These are phyloP conservation scores for Gracilaria domingensis DNA, from an alignment of 23 red algal species.

Conservation along the genomic window DNA sequence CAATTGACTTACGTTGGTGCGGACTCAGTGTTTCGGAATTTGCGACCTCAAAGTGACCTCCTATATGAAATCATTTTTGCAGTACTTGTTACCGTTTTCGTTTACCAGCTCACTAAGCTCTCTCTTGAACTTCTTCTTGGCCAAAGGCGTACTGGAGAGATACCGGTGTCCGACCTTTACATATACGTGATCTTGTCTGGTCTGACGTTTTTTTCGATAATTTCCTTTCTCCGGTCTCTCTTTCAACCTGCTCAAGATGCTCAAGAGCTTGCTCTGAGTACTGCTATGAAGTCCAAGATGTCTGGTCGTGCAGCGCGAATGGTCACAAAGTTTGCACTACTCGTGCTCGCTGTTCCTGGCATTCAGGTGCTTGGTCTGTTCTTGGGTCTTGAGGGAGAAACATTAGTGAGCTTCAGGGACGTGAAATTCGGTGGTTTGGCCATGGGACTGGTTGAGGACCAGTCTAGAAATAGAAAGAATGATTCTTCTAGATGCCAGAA, in stretches of 20 bases:
- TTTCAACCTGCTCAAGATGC: not conserved
- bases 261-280: not conserved
- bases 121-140: conserved; percentile 16
- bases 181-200: conserved; percentile 9
- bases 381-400: not conserved
- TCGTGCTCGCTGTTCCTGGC: not conserved
- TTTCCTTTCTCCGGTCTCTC: conserved; percentile 7
- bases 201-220: not conserved
- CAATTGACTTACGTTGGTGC: conserved; percentile 8
- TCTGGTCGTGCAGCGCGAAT: not conserved
- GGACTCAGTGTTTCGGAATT: conserved; percentile 13
- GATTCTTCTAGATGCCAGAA: conserved; percentile 5
- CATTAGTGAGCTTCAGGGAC: conserved; percentile 6
- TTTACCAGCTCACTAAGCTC: conserved; percentile 22
- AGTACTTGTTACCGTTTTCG: conserved; percentile 15
- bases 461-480: not conserved
- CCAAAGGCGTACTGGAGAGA: conserved; percentile 17
- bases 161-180: conserved; percentile 8
- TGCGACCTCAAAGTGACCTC: not conserved
- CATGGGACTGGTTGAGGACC: not conserved
- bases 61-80: conserved; percentile 6
- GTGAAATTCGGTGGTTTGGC: conserved; percentile 33
- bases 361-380: conserved; percentile 20
- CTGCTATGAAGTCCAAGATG: not conserved
- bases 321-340: conserved; percentile 1